Evolutionary conservation across 371 early-diverging fungal genomes (phyloP), one percentile per base, ranked within the genome.

Genomic region (Smittium culicis): DNA sequence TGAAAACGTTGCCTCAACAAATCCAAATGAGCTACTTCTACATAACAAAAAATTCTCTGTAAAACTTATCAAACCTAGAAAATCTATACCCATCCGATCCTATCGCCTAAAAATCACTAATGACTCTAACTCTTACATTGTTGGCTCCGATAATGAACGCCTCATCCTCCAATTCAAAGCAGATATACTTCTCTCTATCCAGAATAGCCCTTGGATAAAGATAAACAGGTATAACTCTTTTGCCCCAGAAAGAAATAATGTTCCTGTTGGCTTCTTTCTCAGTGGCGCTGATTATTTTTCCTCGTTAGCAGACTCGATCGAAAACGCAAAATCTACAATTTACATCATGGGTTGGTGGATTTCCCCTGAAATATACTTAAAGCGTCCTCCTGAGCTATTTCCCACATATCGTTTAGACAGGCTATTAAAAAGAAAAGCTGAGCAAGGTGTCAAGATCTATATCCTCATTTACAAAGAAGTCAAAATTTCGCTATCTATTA

Each of bases 281-380:
- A 93, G 93, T 70, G 92, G 90, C 34, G 84, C 86, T 66, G 87
- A 87, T 69, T 93, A 93, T 72, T 89, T 90, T 70, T 82, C 82
- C 71, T 87, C 86, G 31, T 80, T 92, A 3, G 83, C 88, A 2
- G 89, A 90, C 66, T 88, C 89, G 28, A 80, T 94, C 68, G 79
- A 84, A 68, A 78, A 79, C 32, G 93, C 94, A 45, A 81, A 82
- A 34, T 79, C 82, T 33, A 81, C 79, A 67, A 88, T 94, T 60
- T 93, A 87, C 73, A 92, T 94, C 69, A 83, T 82, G 35, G 96
- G 91, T 76, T 96, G 96, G 96, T 94, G 94, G 90, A 78, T 91
- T 31, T 81, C 85, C 27, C 91, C 91, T 27, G 88, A 91, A 66
- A 68, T 91, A 80, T 92, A 91, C 73, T 73, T 95, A 64, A 82